Base-by-base conservation (phyloP, 2,329 filamentous ascomycete species). In the Diaporthe sp. region DNA sequence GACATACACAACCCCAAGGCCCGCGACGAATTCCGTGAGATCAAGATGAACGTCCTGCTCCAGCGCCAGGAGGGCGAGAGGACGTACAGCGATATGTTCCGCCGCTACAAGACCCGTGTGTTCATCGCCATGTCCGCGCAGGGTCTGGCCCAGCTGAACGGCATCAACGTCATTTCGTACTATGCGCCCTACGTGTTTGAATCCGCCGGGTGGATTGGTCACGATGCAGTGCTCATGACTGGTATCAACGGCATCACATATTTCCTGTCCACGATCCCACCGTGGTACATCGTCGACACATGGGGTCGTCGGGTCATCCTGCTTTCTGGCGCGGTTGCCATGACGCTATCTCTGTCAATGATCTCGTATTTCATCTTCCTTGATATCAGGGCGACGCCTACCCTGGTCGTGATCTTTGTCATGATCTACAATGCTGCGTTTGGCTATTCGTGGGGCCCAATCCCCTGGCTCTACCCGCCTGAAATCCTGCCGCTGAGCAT, bases 41-140 rank as follows among this genome's bases (percentile, higher is more conserved):
- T 99, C 87, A 99, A 99, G 88, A 98, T 98, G 95, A 93, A 96
- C 80, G 97, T 99, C 42, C 90, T 99, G 46, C 88, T 98, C 34
- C 93, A 96, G 84, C 94, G 97, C 71, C 95, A 98, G 85, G 97
- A 99, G 86, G 97, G 97, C 80, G 97, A 98, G 86, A 91, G 97
- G 79, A 92, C 94, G 0, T 99, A 98, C 84, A 80, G 85, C 53
- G 97, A 98, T 77, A 99, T 99, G 97, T 99, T 98, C 88, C 93
- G 90, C 81, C 92, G 95, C 77, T 98, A 98, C 87, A 91, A 90
- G 82, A 97, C 94, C 81, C 95, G 97, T 72, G 96, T 98, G 78
- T 95, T 98, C 82, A 98, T 98, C 83, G 97, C 97, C 85, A 98
- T 98, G 97, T 98, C 96, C 46, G 97, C 97, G 5, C 97, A 98